Conservation (phyloP, 2,329 filamentous ascomycete genomes). For the Truncatella angustata region DNA sequence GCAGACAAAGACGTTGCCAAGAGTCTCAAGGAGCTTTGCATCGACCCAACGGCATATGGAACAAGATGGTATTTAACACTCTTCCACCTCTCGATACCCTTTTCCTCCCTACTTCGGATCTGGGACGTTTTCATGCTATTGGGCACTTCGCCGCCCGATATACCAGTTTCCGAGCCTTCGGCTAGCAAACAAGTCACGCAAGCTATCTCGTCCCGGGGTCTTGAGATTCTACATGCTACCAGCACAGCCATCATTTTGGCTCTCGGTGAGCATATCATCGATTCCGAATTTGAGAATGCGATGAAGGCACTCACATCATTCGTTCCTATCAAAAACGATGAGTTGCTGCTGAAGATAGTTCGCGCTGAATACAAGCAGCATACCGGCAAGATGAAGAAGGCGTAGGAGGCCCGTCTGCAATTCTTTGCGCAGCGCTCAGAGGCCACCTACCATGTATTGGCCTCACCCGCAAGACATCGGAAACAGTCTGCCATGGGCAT, state of each 20-base stretch:
- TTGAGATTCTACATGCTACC: conserved; percentile 87
- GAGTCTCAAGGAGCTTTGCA: conserved; percentile 74
- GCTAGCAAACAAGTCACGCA: conserved; percentile 16
- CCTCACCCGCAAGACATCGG: background rate
- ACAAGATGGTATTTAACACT: conserved; percentile 96
- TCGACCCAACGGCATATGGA: conserved; percentile 89
- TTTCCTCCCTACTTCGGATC: conserved; percentile 87
- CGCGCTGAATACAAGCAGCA: conserved; percentile 80
- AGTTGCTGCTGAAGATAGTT: conserved; percentile 87
- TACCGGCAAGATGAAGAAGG: conserved; percentile 42
- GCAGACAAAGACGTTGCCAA: conserved; percentile 71
- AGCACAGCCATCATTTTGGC: conserved; percentile 89
- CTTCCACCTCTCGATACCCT: conserved; percentile 96
- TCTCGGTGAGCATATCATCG: conserved; percentile 81
- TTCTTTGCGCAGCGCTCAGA: background rate
- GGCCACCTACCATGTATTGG: background rate
- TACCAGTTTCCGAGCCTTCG: conserved; percentile 7
- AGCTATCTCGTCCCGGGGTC: conserved; percentile 53
- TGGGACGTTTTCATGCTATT: conserved; percentile 98
- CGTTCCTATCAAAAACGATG: conserved; percentile 91
- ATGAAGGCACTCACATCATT: conserved; percentile 97
- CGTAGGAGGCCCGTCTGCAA: conserved; percentile 23
- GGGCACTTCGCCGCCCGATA: conserved; percentile 65
- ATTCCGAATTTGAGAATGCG: conserved; percentile 93
- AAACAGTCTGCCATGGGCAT: background rate